These are phyloP conservation scores for Claviceps sp. DNA, from an alignment of 2,329 filamentous ascomycete species.

Conservation along the genomic window DNA sequence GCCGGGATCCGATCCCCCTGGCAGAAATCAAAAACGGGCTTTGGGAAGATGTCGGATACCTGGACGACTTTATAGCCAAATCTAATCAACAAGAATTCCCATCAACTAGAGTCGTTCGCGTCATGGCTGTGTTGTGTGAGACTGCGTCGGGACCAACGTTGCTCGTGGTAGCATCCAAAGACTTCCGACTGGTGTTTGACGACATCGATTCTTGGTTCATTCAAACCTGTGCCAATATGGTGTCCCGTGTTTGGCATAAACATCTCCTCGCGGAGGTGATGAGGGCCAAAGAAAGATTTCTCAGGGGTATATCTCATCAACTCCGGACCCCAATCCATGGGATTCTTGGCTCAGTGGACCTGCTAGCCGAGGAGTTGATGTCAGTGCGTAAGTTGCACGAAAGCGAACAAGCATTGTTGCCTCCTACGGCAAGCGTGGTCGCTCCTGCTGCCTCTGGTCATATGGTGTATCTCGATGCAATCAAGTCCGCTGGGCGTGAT, in stretches of 20 bases:
- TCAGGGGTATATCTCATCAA: constrained; percentile 29
- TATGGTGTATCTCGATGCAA: constrained; percentile 10
- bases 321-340: constrained; percentile 34
- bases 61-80: constrained; percentile 23
- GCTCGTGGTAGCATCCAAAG: constrained; percentile 24
- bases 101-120: constrained; percentile 19
- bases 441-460: background rate
- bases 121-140: constrained; percentile 22
- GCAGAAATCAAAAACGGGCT: constrained; percentile 22
- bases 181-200: constrained; percentile 31
- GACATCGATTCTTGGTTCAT: constrained; percentile 33
- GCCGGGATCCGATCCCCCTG: constrained; percentile 14
- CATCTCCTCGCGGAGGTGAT: constrained; percentile 25
- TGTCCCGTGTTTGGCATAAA: constrained; percentile 25
- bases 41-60: constrained; percentile 28
- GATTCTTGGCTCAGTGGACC: constrained; percentile 24
- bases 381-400: background rate
- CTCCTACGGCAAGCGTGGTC: background rate
- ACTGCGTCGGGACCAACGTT: constrained; percentile 17
- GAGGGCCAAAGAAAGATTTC: constrained; percentile 28
- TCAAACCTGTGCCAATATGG: constrained; percentile 22
- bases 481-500: constrained; percentile 6
- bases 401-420: background rate
- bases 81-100: constrained; percentile 21
- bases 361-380: constrained; percentile 25